A percentile compares a stretch with the other conserved stretches of the same genome.
Evolutionary conservation across 352 stramenopile species (phyloP).

Genomic region (Globisporangium nodosum): DNA sequence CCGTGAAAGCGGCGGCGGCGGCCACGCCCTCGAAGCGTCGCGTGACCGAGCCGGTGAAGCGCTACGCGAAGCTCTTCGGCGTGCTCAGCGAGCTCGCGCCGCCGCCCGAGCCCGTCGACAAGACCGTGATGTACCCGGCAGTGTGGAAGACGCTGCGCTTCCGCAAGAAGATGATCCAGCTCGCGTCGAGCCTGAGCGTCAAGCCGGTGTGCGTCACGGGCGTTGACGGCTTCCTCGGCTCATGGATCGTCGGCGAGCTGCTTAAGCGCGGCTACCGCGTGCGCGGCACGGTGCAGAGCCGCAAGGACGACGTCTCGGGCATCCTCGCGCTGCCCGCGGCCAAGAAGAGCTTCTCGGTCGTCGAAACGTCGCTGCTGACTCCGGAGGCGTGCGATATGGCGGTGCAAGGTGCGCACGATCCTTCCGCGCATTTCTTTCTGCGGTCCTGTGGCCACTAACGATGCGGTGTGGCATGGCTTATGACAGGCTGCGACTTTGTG

Average conservation of each 20-base stretch:
- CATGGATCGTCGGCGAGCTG: slow-evolving; percentile 83
- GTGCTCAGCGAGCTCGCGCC: slow-evolving; percentile 12
- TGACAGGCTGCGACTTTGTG: slow-evolving; percentile 72
- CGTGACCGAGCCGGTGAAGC: slow-evolving; percentile 8
- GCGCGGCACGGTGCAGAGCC: slow-evolving; percentile 81
- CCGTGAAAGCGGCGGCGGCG: slow-evolving; percentile 6
- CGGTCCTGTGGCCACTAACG: background rate
- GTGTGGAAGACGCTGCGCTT: slow-evolving; percentile 83
- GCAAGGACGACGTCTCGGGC: slow-evolving; percentile 80
- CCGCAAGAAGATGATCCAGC: slow-evolving; percentile 76
- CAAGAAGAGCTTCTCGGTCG: slow-evolving; percentile 77
- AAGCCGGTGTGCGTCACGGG: slow-evolving; percentile 86
- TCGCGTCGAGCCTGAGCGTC: slow-evolving; percentile 62
- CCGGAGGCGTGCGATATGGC: slow-evolving; percentile 83
- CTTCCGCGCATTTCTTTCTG: slow-evolving; percentile 5
- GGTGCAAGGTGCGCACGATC: slow-evolving; percentile 41
- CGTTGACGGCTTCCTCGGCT: slow-evolving; percentile 80
- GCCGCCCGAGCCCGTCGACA: slow-evolving; percentile 3
- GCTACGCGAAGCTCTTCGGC: slow-evolving; percentile 16
- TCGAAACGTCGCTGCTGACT: slow-evolving; percentile 84
- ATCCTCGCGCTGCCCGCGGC: slow-evolving; percentile 64
- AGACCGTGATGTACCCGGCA: slow-evolving; percentile 52
- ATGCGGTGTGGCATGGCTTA: no score
- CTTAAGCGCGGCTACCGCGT: slow-evolving; percentile 74
- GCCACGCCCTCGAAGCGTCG: slow-evolving; percentile 6